These are phyloP conservation scores for Hanseniaspora meyeri DNA, from an alignment of 805 yeast genomes.

Conservation along the genomic window DNA sequence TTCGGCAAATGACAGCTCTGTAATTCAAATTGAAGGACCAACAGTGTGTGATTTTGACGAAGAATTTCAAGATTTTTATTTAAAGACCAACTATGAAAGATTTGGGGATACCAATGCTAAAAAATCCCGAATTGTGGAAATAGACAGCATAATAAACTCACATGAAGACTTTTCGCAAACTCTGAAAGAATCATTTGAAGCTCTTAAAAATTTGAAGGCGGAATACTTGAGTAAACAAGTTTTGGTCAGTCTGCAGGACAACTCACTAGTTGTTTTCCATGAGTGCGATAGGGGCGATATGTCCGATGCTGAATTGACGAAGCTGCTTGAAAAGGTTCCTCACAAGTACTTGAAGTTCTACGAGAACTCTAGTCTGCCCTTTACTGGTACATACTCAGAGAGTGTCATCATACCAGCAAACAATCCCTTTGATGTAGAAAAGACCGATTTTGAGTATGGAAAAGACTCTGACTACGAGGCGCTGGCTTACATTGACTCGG, in stretches of 20 bases:
- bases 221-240: conserved; percentile 15
- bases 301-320: conserved; percentile 26
- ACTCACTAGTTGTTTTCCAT: conserved; percentile 27
- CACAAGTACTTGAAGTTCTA: conserved; percentile 34
- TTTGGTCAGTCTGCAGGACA: conserved; percentile 24
- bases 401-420: conserved; percentile 21
- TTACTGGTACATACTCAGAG: conserved; percentile 40
- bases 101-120: conserved; percentile 13
- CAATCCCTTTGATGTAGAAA: conserved; percentile 27
- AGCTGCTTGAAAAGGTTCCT: conserved; percentile 22
- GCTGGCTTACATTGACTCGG: conserved; percentile 37
- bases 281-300: conserved; percentile 36
- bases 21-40: background rate
- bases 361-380: conserved; percentile 42
- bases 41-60: conserved; percentile 25
- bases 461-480: conserved; percentile 38
- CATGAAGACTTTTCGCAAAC: conserved; percentile 2
- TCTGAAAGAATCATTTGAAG: conserved; percentile 18
- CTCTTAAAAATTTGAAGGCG: background rate
- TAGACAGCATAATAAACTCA: conserved; percentile 21
- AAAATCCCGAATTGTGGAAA: conserved; percentile 4
- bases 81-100: conserved; percentile 27
- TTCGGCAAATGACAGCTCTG: background rate
- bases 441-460: conserved; percentile 33
- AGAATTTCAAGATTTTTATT: conserved; percentile 29